These are phyloP conservation scores for Solanum bulbocastanum DNA, from an alignment of 257 asterid species.

Conservation along the genomic window DNA sequence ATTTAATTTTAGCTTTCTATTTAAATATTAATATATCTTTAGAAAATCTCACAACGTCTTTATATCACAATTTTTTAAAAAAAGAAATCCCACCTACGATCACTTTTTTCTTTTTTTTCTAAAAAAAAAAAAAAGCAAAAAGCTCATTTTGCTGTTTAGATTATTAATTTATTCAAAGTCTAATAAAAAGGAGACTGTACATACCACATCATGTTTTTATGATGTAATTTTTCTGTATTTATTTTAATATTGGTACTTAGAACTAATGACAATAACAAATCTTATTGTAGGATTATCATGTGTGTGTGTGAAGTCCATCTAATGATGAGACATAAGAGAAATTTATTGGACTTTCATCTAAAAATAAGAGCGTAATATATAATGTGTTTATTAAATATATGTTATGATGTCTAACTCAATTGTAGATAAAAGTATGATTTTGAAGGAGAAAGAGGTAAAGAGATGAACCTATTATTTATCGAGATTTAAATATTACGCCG, in stretches of 20 bases:
- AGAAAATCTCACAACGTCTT: too few relatives aligned
- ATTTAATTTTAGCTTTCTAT: too few relatives aligned
- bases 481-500: background rate
- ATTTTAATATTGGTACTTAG: too few relatives aligned
- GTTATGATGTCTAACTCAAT: fast-evolving
- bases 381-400: background rate
- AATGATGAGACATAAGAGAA: too few relatives aligned
- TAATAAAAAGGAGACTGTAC: too few relatives aligned
- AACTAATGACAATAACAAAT: background rate
- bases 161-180: too few relatives aligned
- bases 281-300: background rate
- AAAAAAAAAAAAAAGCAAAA: background rate
- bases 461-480: background rate
- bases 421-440: background rate
- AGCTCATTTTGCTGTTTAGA: background rate
- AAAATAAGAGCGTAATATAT: background rate
- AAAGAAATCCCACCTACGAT: background rate
- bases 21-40: too few relatives aligned
- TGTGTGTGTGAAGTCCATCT: too few relatives aligned
- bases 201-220: too few relatives aligned
- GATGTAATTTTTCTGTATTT: too few relatives aligned
- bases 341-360: background rate
- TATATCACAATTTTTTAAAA: too few relatives aligned
- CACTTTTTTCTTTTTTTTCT: too few relatives aligned
- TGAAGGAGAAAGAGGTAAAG: background rate